These are phyloP conservation scores for Fragaria ananassa DNA, from an alignment of 306 rosid genomes.

Conservation along the genomic window DNA sequence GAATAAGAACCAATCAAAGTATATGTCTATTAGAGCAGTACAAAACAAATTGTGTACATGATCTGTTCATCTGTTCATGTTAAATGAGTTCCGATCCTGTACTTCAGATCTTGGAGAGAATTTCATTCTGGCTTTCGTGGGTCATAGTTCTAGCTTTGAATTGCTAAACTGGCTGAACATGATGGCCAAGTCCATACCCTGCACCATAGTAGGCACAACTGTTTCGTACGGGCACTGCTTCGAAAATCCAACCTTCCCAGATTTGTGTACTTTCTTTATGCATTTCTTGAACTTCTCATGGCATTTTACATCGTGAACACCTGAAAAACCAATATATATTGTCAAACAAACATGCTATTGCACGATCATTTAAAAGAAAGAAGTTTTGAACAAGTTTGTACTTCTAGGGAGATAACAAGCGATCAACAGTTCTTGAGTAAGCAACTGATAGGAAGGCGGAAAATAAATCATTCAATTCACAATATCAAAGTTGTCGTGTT, in stretches of 20 bases:
- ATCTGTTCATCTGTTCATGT: background rate
- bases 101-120: background rate
- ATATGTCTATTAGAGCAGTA: background rate
- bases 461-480: background rate
- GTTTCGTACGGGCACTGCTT: slow-evolving; percentile 46
- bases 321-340: slow-evolving; percentile 29
- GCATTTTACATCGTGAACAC: slow-evolving; percentile 62
- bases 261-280: slow-evolving; percentile 46
- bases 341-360: background rate
- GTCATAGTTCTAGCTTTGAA: slow-evolving; percentile 32
- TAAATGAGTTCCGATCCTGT: background rate
- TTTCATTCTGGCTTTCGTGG: too few species aligned
- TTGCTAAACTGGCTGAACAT: slow-evolving; percentile 59
- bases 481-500: background rate
- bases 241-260: slow-evolving; percentile 77
- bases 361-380: background rate
- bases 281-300: slow-evolving; percentile 63
- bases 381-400: background rate
- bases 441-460: background rate
- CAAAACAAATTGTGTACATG: background rate
- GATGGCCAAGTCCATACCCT: slow-evolving; percentile 85
- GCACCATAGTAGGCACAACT: slow-evolving; percentile 67
- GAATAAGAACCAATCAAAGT: background rate
- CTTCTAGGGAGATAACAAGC: background rate
- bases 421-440: background rate